phyloP scores from a whole-genome alignment of 2,329 filamentous ascomycete species.

The Raffaelea albimanens region DNA sequence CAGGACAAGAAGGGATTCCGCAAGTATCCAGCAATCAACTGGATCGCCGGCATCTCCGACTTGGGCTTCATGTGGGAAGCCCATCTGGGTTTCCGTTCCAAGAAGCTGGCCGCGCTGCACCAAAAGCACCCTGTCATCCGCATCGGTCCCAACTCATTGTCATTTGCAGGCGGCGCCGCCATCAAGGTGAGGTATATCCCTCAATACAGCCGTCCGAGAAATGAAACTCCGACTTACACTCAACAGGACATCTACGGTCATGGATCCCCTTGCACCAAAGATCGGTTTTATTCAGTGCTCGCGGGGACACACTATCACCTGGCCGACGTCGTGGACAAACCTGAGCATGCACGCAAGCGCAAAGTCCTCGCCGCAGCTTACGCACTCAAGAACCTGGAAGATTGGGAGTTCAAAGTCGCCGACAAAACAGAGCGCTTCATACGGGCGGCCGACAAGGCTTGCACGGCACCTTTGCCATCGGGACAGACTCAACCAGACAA shows the following conservation, averaged over 20 bases:
- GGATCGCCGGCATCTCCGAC: conserved; percentile 33
- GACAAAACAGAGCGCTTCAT: conserved; percentile 38
- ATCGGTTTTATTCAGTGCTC: conserved; percentile 32
- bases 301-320: conserved; percentile 41
- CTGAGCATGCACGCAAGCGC: conserved; percentile 41
- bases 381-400: conserved; percentile 42
- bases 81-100: conserved; percentile 31
- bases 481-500: conserved; percentile 15
- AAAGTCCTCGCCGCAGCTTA: conserved; percentile 40
- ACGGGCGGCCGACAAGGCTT: conserved; percentile 30
- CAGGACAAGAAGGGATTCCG: conserved; percentile 36
- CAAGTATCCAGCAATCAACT: conserved; percentile 32
- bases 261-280: conserved; percentile 39
- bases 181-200: conserved; percentile 23
- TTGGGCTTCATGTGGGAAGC: conserved; percentile 37
- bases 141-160: conserved; percentile 34
- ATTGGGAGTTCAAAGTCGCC: conserved; percentile 44
- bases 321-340: conserved; percentile 40
- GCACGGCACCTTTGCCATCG: conserved; percentile 26
- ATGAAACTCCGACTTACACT: neutral
- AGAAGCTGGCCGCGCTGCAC: conserved; percentile 31
- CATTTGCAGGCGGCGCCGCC: conserved; percentile 28
- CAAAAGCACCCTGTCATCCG: conserved; percentile 34
- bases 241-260: conserved; percentile 40
- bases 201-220: neutral